Base-by-base conservation (phyloP, 495 filamentous ascomycete species). In the Neurospora sp. region DNA sequence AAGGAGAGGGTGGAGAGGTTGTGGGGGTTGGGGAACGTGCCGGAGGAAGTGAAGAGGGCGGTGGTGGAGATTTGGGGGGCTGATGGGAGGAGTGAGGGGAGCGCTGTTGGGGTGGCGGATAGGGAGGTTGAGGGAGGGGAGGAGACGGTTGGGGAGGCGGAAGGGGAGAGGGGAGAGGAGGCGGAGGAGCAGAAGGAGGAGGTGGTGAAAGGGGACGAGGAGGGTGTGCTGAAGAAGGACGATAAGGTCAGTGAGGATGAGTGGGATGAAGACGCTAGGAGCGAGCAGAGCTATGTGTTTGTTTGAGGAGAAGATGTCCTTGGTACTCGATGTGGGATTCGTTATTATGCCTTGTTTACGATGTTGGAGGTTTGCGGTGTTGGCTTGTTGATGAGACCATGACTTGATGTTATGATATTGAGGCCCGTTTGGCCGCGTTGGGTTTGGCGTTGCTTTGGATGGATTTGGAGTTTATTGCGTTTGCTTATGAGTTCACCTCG, bases 31-130 rank as follows among this genome's bases (percentile, higher is more conserved):
- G 27, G 3, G 14, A 77, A 78, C 23, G 77, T 85, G 16, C 78
- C 83, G 38, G 72, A 77, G 5, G 73, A 71, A 5, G 46, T 87
- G 20, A 77, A 83, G 49, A 80, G 80, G 44, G 84, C 85, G 6
- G 72, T 87, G 8, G 71, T 85, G 54, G 86, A 88, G 75, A 77
- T 83, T 71, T 79, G 87, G 71, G 74, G 80, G 35, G 84, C 86
- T 5, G 85, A 87, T 75, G 72, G 66, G 11, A 40, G 82, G 35
- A 31, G 75, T 0, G 8, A 70, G 27, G 79, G 75, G 6, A 73
- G 18, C 1, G 77, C 76, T 10, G 44, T 11, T 20, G 44, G 73
- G 35, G 4, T 35, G 35, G 35, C 31, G 31, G 2, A 35, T 35
- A 4, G 31, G 31, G 2, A 35, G 31, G 31, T 35, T 35, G 31